These are phyloP conservation scores for Aegilops tauschii DNA, from an alignment of 176 grass and related monocot species.

Conservation along the genomic window DNA sequence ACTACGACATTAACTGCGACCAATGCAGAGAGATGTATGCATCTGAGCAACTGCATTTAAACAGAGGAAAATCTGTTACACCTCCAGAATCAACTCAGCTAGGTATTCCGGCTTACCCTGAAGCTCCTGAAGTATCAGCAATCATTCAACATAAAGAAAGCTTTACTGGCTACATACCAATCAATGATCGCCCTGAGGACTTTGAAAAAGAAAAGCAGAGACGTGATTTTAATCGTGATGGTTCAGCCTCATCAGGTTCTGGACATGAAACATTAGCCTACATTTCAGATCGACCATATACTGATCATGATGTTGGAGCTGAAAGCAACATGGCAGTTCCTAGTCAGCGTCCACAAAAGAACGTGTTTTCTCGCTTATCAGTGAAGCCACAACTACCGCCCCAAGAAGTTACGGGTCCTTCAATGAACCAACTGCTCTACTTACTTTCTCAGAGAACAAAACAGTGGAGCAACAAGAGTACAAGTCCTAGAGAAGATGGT, in stretches of 20 bases:
- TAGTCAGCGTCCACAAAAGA: slow-evolving; percentile 15
- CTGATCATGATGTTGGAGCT: neutral
- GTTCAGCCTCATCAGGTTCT: slow-evolving; percentile 20
- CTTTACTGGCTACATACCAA: slow-evolving; percentile 22
- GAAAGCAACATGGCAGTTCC: slow-evolving; percentile 9
- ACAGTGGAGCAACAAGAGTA: slow-evolving; percentile 10
- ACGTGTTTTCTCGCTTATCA: slow-evolving; percentile 58
- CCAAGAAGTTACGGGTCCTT: slow-evolving; percentile 20
- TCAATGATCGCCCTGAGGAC: neutral
- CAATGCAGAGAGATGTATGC: slow-evolving; percentile 13
- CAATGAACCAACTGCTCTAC: slow-evolving; percentile 32
- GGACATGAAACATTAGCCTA: slow-evolving; percentile 14
- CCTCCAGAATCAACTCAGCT: neutral
- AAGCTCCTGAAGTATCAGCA: neutral
- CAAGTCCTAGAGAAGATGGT: neutral
- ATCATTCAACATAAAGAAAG: slow-evolving; percentile 13
- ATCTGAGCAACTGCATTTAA: slow-evolving; percentile 3
- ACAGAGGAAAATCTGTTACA: slow-evolving; percentile 1
- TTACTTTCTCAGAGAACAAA: slow-evolving; percentile 40
- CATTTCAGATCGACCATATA: neutral
- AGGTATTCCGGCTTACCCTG: slow-evolving; percentile 16
- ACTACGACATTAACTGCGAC: slow-evolving; percentile 25
- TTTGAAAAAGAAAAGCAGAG: neutral
- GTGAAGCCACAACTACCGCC: slow-evolving; percentile 7
- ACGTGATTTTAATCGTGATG: slow-evolving; percentile 1